Base-by-base conservation (phyloP, 768 basidiomycete genomes). In the Russula vinacea region DNA sequence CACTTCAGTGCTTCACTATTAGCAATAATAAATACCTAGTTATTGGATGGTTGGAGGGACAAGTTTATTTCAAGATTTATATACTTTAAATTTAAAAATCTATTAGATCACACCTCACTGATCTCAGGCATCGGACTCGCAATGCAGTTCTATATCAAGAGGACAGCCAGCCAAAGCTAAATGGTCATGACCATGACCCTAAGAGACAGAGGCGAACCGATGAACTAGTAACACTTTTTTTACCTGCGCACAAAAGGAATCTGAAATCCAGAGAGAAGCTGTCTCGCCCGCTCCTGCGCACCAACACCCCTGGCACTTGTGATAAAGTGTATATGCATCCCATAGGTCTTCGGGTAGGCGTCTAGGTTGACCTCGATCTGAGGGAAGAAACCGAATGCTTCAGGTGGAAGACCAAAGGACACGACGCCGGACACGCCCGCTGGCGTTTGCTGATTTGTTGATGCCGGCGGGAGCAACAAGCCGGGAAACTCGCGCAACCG, bases 281-380 rank as follows among this genome's bases (percentile, higher is more conserved):
- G 86, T 71, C 94, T 84, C 9, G 93, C 94, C 62, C 84, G 81
- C 73, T 94, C 90, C 77, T 97, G 91, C 8, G 95, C 95, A 14
- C 92, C 92, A n/a, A 86, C 76, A 0, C 96, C 96, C 51, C 80
- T 79, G 5, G 91, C 90, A 72, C 89, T 93, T 24, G 96, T 98
- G 62, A 94, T 81, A 73, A 96, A 94, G 73, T 95, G 91, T 42
- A 99, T 86, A 72, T 98, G 91, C 84, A 99, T 92, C 22, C 96
- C 96, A 71, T 88, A 88, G 52, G 84, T 73, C 68, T 83, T 84
- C 6, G 94, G 92, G 73, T 98, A 99, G 33, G 90, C 77, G 71
- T 98, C 95, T 49, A 89, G 75, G 73, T 97, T 97, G 74, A 94
- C 88, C 77, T 98, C 96, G 62, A 98, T 89, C 77, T 96, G 92